These are phyloP conservation scores for Pseudogymnoascus sp. DNA, from an alignment of 2,329 filamentous ascomycete species.

Conservation along the genomic window DNA sequence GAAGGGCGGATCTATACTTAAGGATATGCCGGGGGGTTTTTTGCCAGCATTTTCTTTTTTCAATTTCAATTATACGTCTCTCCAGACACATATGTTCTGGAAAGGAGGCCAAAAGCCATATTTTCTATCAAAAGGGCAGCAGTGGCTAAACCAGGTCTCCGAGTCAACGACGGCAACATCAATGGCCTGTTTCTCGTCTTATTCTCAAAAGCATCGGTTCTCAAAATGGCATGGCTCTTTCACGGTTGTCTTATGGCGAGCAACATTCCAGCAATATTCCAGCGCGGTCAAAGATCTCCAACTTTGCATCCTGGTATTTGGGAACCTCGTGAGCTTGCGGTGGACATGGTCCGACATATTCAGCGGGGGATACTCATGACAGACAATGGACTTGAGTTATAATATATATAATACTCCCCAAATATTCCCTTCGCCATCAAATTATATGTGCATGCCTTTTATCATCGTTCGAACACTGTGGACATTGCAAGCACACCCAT, in stretches of 20 bases:
- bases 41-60: background rate
- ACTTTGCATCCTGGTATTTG: background rate
- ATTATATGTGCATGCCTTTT: background rate
- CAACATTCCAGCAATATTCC: background rate
- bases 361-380: background rate
- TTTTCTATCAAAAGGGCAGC: background rate
- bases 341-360: background rate
- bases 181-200: background rate
- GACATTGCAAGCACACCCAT: too few species aligned
- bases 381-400: background rate
- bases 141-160: background rate
- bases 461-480: background rate
- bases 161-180: background rate
- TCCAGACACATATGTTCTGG: background rate
- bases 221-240: background rate
- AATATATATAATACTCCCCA: too few species aligned
- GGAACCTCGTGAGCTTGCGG: background rate
- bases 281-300: background rate
- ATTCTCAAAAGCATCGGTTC: background rate
- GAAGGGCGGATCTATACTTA: too few species aligned
- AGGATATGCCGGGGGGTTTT: too few species aligned
- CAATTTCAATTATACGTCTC: background rate
- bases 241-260: background rate
- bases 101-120: background rate
- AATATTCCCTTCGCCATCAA: background rate